Conservation (phyloP, 306 rosid genomes). For the Acacia confusa region DNA sequence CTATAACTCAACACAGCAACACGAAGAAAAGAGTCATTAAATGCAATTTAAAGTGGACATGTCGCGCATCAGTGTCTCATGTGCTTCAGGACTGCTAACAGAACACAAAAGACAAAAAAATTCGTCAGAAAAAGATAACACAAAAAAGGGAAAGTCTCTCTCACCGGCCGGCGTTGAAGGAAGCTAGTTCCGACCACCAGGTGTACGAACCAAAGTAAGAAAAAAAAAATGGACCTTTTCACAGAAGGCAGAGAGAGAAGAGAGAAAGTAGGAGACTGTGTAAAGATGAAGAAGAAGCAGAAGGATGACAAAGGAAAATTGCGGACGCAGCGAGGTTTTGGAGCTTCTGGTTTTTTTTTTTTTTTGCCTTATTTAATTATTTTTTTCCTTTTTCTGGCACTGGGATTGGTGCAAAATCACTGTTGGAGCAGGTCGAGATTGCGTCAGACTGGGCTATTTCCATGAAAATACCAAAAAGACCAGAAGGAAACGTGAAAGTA, state of each 20-base stretch:
- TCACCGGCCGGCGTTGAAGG: slow-evolving; percentile 1
- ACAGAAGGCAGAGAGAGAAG: not conserved
- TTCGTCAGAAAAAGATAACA: not conserved
- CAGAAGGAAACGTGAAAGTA: not conserved
- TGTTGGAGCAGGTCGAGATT: slow-evolving; percentile 25
- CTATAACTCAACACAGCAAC: not conserved
- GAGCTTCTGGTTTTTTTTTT: not conserved
- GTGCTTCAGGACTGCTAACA: not conserved
- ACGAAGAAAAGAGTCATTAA: not conserved
- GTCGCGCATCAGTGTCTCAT: not conserved
- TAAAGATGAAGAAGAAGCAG: not conserved
- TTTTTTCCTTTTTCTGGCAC: not conserved
- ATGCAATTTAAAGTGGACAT: not conserved
- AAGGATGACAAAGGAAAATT: not conserved
- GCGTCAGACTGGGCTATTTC: not conserved
- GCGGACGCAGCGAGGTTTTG: slow-evolving; percentile 19
- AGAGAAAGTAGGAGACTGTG: not conserved
- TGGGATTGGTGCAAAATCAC: slow-evolving; percentile 38
- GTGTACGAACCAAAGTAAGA: not conserved
- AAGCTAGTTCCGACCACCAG: slow-evolving; percentile 1
- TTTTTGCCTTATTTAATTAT: no score
- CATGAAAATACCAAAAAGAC: slow-evolving; percentile 23
- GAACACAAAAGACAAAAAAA: not conserved
- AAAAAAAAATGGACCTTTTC: not conserved
- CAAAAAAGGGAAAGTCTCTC: not conserved